Conservation (phyloP, 768 basidiomycete genomes). For the Suillus placidus region DNA sequence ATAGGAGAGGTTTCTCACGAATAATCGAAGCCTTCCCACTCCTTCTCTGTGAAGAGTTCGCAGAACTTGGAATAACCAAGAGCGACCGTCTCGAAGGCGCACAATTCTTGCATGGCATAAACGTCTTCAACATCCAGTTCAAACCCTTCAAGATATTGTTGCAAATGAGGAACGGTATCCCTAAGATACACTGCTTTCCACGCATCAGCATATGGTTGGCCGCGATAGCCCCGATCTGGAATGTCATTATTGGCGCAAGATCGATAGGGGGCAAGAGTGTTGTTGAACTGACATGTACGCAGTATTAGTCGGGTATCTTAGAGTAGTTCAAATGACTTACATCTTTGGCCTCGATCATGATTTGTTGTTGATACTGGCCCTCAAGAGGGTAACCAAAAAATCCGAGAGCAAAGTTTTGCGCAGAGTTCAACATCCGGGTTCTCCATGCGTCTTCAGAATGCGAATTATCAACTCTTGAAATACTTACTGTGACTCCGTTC, state of each 20-base stretch:
- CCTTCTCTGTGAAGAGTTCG: constrained; percentile 80
- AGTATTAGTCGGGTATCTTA: neutral
- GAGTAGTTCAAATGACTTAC: constrained; percentile 29
- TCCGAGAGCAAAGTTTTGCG: constrained; percentile 53
- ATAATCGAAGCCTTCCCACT: constrained; percentile 91
- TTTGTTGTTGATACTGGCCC: constrained; percentile 47
- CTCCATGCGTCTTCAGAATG: constrained; percentile 19
- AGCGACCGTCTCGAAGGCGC: constrained; percentile 87
- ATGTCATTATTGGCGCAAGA: constrained; percentile 61
- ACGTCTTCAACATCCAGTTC: constrained; percentile 64
- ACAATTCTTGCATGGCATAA: constrained; percentile 75
- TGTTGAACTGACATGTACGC: constrained; percentile 43
- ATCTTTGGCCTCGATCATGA: constrained; percentile 41
- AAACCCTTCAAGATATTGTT: constrained; percentile 56
- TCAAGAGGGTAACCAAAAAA: constrained; percentile 53
- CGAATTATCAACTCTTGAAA: neutral
- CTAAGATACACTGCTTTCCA: constrained; percentile 75
- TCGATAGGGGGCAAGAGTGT: constrained; percentile 44
- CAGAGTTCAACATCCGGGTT: constrained; percentile 55
- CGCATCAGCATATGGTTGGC: constrained; percentile 48
- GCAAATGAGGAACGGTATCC: constrained; percentile 60
- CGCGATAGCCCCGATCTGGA: constrained; percentile 51
- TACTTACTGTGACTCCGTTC: constrained; percentile 51
- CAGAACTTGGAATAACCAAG: constrained; percentile 89
- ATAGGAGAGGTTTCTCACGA: constrained; percentile 46